A percentile compares a stretch with the other conserved stretches of the same genome.
Evolutionary conservation across 2,329 filamentous ascomycete genomes (phyloP).

Genomic region (Eurotiales sp.): DNA sequence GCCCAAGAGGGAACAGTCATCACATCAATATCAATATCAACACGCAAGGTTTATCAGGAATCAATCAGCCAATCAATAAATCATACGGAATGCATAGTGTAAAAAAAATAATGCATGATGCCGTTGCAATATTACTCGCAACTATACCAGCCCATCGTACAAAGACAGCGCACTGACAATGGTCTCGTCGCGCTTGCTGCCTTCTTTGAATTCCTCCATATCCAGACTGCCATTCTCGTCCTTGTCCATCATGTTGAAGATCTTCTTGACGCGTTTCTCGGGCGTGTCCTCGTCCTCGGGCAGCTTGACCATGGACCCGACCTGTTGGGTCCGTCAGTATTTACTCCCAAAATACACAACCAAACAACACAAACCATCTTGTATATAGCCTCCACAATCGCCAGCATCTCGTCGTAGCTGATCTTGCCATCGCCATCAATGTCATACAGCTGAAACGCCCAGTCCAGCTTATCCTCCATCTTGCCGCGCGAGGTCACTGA

Average conservation of each 20-base stretch:
- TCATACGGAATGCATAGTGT: neutral
- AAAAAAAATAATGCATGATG: too few relatives aligned
- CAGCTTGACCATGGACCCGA: conserved; percentile 98
- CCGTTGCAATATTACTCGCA: too few relatives aligned
- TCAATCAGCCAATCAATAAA: neutral
- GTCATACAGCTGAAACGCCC: conserved; percentile 99
- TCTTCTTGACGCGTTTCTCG: conserved; percentile 96
- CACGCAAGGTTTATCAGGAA: neutral
- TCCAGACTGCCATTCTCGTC: conserved; percentile 97
- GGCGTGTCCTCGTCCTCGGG: conserved; percentile 98
- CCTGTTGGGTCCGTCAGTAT: conserved; percentile 51
- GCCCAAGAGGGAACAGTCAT: too few relatives aligned
- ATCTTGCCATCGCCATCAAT: conserved; percentile 99
- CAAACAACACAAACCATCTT: conserved; percentile 72
- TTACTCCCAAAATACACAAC: conserved; percentile 7
- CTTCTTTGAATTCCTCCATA: conserved; percentile 98
- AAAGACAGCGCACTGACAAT: conserved; percentile 95
- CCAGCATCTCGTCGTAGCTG: conserved; percentile 97
- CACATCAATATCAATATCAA: neutral
- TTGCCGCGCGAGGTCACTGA: conserved; percentile 95
- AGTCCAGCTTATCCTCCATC: conserved; percentile 99
- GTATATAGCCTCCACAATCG: conserved; percentile 98
- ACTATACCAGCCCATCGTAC: conserved; percentile 88
- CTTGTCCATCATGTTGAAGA: conserved; percentile 99
- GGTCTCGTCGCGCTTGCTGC: conserved; percentile 96